Evolutionary conservation across 2,329 filamentous ascomycete genomes (phyloP).

Genomic region (Cadophora malorum): DNA sequence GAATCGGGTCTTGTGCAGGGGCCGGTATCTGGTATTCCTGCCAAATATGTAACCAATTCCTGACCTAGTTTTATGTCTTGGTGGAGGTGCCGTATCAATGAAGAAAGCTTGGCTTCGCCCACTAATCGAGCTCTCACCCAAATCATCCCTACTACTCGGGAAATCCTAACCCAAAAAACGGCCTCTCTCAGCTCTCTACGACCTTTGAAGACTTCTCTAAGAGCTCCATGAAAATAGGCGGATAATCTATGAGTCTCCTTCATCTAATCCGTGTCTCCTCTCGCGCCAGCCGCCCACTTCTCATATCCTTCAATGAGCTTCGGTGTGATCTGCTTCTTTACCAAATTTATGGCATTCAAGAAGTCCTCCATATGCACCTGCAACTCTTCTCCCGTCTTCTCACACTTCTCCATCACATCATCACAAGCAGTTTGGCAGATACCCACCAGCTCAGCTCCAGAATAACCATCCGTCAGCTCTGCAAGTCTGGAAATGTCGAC

Average conservation of each 20-base stretch:
- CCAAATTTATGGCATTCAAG: constrained; percentile 50
- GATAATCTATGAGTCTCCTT: neutral
- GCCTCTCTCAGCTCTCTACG: no score
- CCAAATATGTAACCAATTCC: no score
- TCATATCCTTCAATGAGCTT: constrained; percentile 65
- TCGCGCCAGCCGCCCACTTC: constrained; percentile 53
- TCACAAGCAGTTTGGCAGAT: constrained; percentile 60
- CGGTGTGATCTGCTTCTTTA: constrained; percentile 64
- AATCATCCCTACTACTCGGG: no score
- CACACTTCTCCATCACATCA: constrained; percentile 57
- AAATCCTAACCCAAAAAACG: no score
- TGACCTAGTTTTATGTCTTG: no score
- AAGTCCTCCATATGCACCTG: constrained; percentile 54
- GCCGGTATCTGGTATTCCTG: no score
- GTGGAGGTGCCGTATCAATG: no score
- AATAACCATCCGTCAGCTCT: constrained; percentile 73
- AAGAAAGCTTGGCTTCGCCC: no score
- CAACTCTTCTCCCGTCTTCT: constrained; percentile 49
- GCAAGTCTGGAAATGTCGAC: constrained; percentile 72
- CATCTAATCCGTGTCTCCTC: constrained; percentile 32
- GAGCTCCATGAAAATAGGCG: no score
- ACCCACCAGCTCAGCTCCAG: constrained; percentile 80
- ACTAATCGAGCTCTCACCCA: no score
- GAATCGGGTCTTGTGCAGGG: no score
- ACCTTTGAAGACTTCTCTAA: neutral